A percentile compares a stretch with the other conserved stretches of the same genome.
phyloP scores from a whole-genome alignment of 305 asterid genomes.

The Coffea humblotiana region DNA sequence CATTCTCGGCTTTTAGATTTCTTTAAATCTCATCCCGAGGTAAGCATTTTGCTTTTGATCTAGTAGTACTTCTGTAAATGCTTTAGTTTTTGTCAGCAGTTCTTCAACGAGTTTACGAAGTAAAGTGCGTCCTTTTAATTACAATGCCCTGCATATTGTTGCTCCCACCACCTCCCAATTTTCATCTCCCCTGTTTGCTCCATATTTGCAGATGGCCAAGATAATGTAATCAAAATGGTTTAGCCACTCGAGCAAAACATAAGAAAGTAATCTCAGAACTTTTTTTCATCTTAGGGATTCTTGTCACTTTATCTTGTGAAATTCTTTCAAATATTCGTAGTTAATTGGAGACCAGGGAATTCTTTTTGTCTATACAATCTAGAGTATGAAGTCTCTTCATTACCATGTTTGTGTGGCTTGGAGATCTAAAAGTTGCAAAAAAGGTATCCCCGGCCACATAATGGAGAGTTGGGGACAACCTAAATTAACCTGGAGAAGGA shows the following conservation, averaged over 20 bases:
- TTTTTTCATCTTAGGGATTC: not conserved
- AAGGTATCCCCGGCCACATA: not conserved
- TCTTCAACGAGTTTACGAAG: not conserved
- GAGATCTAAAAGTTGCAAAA: not conserved
- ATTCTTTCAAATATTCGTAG: not conserved
- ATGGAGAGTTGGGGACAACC: not conserved
- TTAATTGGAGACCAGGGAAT: not conserved
- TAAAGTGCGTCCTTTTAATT: not conserved
- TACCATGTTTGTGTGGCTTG: not conserved
- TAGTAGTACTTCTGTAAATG: not conserved
- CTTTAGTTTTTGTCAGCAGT: constrained; percentile 1
- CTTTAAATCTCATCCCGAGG: constrained; percentile 68
- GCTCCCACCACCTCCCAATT: not conserved
- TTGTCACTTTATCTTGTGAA: not conserved
- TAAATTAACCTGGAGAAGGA: not conserved
- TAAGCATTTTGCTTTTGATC: constrained; percentile 20
- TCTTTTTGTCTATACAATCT: not conserved
- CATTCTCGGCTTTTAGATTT: constrained; percentile 53
- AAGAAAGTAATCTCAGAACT: not conserved
- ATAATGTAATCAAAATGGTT: not conserved
- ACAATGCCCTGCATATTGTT: not conserved
- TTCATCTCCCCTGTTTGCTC: no score
- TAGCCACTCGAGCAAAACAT: no score
- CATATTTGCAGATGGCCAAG: not conserved
- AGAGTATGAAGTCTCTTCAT: not conserved